phyloP scores from a whole-genome alignment of 345 rosid genomes.

The thale cress (Arabidopsis thaliana) region TAIR10.1 NC_003070.9:10786001-10786500 shows the following conservation, averaged over 20 bases:
- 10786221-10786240: neutral
- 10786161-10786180: slow-evolving; percentile 5
- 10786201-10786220: neutral
- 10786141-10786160: slow-evolving; percentile 23
- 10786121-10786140: slow-evolving; percentile 19
- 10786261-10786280: slow-evolving; percentile 23
- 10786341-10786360: slow-evolving; percentile 37
- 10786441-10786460: slow-evolving; percentile 24
- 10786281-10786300: slow-evolving; percentile 30
- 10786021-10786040: slow-evolving; percentile 45
- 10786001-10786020: slow-evolving; percentile 51
- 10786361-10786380: slow-evolving; percentile 27
- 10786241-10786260: neutral
- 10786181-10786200: neutral
- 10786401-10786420: slow-evolving; percentile 33
- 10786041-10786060: slow-evolving; percentile 52
- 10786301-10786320: slow-evolving; percentile 32
- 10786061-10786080: slow-evolving; percentile 43
- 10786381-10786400: slow-evolving; percentile 31
- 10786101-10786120: slow-evolving; percentile 28
- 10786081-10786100: slow-evolving; percentile 50
- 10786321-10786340: slow-evolving; percentile 18
- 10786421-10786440: slow-evolving; percentile 13
- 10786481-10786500: slow-evolving; percentile 33
- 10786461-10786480: slow-evolving; percentile 31